Percentiles rank a stretch among this genome's conserved stretches.
Evolutionary conservation across 116 monocot species (phyloP).

Genomic region (Iris pallida): DNA sequence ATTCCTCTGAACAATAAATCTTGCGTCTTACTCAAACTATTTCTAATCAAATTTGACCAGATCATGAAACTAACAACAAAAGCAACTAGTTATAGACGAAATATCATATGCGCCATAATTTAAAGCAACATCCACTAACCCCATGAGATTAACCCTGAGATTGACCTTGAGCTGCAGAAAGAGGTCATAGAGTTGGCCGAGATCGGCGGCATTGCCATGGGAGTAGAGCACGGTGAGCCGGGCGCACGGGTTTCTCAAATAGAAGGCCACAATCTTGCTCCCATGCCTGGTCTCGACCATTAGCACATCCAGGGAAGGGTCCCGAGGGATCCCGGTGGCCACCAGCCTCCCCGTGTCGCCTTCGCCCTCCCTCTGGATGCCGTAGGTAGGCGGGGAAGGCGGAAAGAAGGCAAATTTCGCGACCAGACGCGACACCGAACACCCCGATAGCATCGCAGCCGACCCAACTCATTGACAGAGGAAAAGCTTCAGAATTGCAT

Average conservation of each 20-base stretch:
- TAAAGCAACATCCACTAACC: slow-evolving; percentile 38
- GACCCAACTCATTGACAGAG: slow-evolving; percentile 45
- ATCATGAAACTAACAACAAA: no score
- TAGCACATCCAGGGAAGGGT: slow-evolving; percentile 41
- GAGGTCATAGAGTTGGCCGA: slow-evolving; percentile 71
- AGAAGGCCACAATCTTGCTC: slow-evolving; percentile 60
- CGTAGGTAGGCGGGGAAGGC: slow-evolving; percentile 50
- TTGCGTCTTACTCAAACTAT: no score
- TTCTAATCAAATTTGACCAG: no score
- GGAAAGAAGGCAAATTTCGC: slow-evolving; percentile 74
- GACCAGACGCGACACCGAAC: slow-evolving; percentile 57
- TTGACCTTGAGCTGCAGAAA: slow-evolving; percentile 75
- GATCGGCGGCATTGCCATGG: slow-evolving; percentile 70
- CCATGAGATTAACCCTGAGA: slow-evolving; percentile 69
- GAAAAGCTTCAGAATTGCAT: slow-evolving; percentile 5
- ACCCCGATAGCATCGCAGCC: slow-evolving; percentile 43
- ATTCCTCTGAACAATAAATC: no score
- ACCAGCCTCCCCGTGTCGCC: slow-evolving; percentile 33
- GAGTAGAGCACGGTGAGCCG: slow-evolving; percentile 67
- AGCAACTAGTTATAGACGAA: no score
- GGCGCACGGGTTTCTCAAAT: slow-evolving; percentile 50
- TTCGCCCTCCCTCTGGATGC: slow-evolving; percentile 25
- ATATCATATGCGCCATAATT: neutral
- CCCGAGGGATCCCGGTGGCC: slow-evolving; percentile 43
- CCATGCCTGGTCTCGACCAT: slow-evolving; percentile 44